A percentile compares a stretch with the other conserved stretches of the same genome.
phyloP scores from a whole-genome alignment of 148 eudicot species.

The Vaccinium darrowii region DNA sequence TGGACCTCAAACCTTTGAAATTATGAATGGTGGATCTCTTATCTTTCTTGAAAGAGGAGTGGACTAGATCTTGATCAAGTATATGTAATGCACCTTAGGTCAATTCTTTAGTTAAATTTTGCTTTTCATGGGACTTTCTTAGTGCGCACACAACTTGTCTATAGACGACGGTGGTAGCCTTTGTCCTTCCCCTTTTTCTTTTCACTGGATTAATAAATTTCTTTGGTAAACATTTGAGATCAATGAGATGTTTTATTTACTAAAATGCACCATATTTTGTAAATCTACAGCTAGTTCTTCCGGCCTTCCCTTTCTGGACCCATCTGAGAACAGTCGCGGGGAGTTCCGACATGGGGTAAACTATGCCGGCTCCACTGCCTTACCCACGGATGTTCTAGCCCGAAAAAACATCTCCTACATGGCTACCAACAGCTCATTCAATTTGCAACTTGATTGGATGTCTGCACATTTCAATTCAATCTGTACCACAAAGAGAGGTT shows the following conservation, averaged over 20 bases:
- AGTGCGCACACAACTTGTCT: too few species aligned
- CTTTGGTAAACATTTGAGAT: too few species aligned
- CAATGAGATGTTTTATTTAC: neutral
- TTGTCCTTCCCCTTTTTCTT: too few species aligned
- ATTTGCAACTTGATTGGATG: slow-evolving; percentile 4
- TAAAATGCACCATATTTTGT: neutral
- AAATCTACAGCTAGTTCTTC: neutral
- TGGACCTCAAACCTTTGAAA: too few species aligned
- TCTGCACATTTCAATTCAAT: neutral
- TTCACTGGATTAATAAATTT: too few species aligned
- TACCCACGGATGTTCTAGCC: neutral
- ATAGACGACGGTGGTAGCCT: too few species aligned
- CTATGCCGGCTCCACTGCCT: neutral
- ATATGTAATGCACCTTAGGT: too few species aligned
- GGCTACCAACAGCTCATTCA: neutral
- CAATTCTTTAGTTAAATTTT: neutral
- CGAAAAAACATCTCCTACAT: neutral
- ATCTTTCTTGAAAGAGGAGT: too few species aligned
- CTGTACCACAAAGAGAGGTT: neutral
- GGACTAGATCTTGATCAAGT: too few species aligned
- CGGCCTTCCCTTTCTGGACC: neutral
- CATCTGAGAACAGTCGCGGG: neutral
- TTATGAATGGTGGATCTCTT: too few species aligned
- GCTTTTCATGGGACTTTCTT: neutral
- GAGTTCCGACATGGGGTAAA: neutral